These are phyloP conservation scores for Dendrobium chrysotoxum DNA, from an alignment of 106 monocot genomes.

Conservation along the genomic window DNA sequence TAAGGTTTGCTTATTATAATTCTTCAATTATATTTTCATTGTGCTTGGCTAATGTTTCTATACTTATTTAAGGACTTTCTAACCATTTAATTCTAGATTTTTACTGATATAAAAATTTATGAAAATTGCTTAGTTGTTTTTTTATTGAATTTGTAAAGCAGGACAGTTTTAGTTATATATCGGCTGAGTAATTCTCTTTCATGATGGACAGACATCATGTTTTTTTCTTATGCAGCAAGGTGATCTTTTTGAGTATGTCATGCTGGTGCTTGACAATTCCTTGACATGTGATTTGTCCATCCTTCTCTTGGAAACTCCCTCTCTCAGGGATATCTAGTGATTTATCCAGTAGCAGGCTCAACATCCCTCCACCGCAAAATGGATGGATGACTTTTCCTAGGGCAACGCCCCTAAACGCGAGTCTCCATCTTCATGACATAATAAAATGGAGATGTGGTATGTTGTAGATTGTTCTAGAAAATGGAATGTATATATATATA, in stretches of 20 bases:
- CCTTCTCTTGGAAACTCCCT: background rate
- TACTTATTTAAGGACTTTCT: background rate
- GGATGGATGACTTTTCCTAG: no score
- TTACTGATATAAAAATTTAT: background rate
- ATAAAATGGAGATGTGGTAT: no score
- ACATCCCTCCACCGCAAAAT: background rate
- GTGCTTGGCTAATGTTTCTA: background rate
- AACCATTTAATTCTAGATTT: background rate
- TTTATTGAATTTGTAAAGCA: background rate
- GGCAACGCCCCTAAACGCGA: no score
- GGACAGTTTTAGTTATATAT: background rate
- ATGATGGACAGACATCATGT: background rate
- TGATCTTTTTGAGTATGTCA: background rate
- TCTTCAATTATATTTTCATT: background rate
- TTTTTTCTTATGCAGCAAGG: background rate
- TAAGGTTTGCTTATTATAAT: conserved; percentile 35
- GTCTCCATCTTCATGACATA: no score
- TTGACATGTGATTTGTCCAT: background rate
- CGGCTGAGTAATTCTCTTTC: background rate
- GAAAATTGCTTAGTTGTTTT: background rate
- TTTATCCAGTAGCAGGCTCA: background rate
- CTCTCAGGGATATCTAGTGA: background rate
- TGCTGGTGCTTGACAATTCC: background rate
- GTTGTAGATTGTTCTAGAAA: no score
- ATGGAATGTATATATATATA: no score